Evolutionary conservation across 2,329 filamentous ascomycete species (phyloP), one percentile per base, ranked within the genome.

Genomic region (Hypoxylon sp.): DNA sequence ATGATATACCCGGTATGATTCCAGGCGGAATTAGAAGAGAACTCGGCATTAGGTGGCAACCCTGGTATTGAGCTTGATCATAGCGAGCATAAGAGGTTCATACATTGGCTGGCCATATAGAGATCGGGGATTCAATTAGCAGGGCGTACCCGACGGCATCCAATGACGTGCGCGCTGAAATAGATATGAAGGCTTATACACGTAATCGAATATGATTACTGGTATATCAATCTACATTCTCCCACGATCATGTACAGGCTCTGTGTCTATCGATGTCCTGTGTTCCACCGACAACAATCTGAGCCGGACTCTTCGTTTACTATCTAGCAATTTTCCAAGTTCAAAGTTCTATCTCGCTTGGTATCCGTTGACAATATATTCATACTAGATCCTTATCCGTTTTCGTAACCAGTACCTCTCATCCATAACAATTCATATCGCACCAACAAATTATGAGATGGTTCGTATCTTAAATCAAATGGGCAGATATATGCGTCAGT

Each of bases 361-460:
- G 6, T 32, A 50, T 17, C 15, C 15, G 8, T 15, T 32, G 15
- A 10, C 8, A 44, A 11, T 17, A 10, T 2, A 48, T 15, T 35
- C 17, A 47, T 21, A 44, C 21, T 42, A 29, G 21, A 21, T 21
- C 27, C 32, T 10, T 50, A 21, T 3, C n/a, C 24, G 24, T 10
- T 15, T 21, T 44, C 15, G 21, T 35, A 48, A 1, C 6, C 11
- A 29, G 39, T 21, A 46, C 24, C 24, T n/a, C 27, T 29, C 29
- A 27, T 54, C 29, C 19, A 39, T 62, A 39, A 29, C 54, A 48
- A 39, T 39, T 55, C 32, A 35, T 11, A 37, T 37, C 58, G 24
- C 55, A 17, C 32, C 44, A 24, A 15, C 32, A 29, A 10, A 11
- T 39, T 35, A 27, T 7, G 2, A 51, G 5, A 21, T 32, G 6